phyloP scores from a whole-genome alignment of 345 rosid species.

The Eucalyptus pauciflora region DNA sequence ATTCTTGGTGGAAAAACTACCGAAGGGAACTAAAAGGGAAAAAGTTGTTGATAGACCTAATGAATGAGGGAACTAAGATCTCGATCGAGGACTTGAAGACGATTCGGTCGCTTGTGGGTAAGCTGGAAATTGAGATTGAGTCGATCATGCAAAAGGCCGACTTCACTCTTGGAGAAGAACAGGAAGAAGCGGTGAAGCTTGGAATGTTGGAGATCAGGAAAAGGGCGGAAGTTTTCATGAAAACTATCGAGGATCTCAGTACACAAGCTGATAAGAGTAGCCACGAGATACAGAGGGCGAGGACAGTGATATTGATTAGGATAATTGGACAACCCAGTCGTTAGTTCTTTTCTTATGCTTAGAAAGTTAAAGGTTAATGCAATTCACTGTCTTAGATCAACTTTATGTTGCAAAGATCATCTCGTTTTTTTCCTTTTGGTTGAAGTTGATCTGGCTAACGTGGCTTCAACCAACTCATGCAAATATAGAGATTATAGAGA shows the following conservation, averaged over 20 bases:
- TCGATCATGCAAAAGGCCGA: slow-evolving; percentile 36
- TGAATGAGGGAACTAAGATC: slow-evolving; percentile 25
- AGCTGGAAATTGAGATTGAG: slow-evolving; percentile 38
- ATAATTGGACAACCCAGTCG: slow-evolving; percentile 24
- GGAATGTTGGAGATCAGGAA: slow-evolving; percentile 68
- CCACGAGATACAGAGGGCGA: slow-evolving; percentile 43
- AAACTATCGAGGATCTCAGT: slow-evolving; percentile 43
- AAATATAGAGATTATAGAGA: background rate
- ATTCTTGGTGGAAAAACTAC: slow-evolving; percentile 43
- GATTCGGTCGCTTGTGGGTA: slow-evolving; percentile 34
- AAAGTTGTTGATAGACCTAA: slow-evolving; percentile 23
- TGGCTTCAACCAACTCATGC: background rate
- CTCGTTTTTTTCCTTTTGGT: background rate
- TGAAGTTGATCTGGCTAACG: background rate
- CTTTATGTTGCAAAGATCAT: background rate
- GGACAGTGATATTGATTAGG: slow-evolving; percentile 51
- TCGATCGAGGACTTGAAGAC: slow-evolving; percentile 49
- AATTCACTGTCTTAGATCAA: background rate
- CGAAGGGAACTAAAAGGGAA: slow-evolving; percentile 37
- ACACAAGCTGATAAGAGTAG: slow-evolving; percentile 51
- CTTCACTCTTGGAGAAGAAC: slow-evolving; percentile 39
- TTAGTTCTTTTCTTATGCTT: background rate
- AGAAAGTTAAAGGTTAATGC: background rate
- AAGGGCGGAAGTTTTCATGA: slow-evolving; percentile 42
- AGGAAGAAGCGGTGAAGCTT: slow-evolving; percentile 32